A percentile compares a stretch with the other conserved stretches of the same genome.
Conservation (phyloP, 805 yeast genomes). For the Pichia occidentalis region DNA sequence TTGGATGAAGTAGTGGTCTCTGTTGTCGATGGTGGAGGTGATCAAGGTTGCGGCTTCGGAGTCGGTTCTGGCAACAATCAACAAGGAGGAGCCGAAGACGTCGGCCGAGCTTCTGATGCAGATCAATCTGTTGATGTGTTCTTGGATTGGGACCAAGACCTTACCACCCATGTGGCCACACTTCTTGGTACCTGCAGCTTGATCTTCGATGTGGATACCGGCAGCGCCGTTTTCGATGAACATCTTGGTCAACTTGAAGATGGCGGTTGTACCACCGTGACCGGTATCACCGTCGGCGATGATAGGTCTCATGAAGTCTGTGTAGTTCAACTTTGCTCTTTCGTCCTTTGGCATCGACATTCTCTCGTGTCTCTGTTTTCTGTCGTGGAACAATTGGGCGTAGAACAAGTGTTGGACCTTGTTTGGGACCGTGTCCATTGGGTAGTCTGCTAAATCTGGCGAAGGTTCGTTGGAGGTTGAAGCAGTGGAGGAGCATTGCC, state of each 20-base stretch:
- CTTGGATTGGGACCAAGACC: slow-evolving; percentile 95
- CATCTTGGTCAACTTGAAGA: slow-evolving; percentile 89
- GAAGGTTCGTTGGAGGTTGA: slow-evolving; percentile 97
- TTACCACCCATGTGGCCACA: slow-evolving; percentile 99
- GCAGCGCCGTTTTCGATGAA: slow-evolving; percentile 98
- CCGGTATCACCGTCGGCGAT: slow-evolving; percentile 98
- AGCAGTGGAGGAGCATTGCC: slow-evolving; percentile 99
- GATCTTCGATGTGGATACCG: slow-evolving; percentile 97
- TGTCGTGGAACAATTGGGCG: slow-evolving; percentile 95
- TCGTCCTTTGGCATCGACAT: slow-evolving; percentile 52
- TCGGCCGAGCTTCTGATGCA: slow-evolving; percentile 95
- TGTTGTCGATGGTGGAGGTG: slow-evolving; percentile 87
- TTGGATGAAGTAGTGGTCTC: slow-evolving; percentile 88
- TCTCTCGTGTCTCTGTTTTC: slow-evolving; percentile 89
- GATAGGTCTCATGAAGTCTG: slow-evolving; percentile 88
- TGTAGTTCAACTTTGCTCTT: slow-evolving; percentile 65
- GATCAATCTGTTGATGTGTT: slow-evolving; percentile 89
- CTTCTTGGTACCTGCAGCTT: slow-evolving; percentile 97
- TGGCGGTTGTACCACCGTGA: slow-evolving; percentile 97
- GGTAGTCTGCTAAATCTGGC: slow-evolving; percentile 97
- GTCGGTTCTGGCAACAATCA: slow-evolving; percentile 92
- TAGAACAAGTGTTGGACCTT: slow-evolving; percentile 95
- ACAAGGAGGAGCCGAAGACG: slow-evolving; percentile 78
- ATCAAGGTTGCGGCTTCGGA: slow-evolving; percentile 95
- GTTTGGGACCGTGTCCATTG: slow-evolving; percentile 97